A percentile compares a stretch with the other conserved stretches of the same genome.
These are phyloP conservation scores for Erucastrum elatum DNA, from an alignment of 345 rosid genomes.

Conservation along the genomic window DNA sequence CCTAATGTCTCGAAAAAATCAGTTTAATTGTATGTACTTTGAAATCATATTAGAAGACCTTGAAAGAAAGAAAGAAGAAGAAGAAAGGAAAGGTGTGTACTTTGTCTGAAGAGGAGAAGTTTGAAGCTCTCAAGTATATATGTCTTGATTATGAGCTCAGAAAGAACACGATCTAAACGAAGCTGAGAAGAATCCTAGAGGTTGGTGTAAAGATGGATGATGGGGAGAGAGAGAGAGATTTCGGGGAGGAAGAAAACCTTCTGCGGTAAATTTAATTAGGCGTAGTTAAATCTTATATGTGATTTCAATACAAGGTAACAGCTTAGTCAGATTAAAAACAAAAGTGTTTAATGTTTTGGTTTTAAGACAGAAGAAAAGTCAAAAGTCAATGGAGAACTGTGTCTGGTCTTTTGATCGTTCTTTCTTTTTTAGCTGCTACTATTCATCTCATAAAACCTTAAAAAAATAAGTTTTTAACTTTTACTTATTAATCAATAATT, in stretches of 20 bases:
- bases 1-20: not conserved
- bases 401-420: not conserved
- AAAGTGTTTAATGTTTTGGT: not conserved
- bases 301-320: conserved; percentile 12
- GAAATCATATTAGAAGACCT: not conserved
- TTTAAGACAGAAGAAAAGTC: conserved; percentile 22
- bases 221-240: not conserved
- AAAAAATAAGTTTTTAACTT: too few relatives aligned
- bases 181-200: conserved; percentile 7
- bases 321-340: not conserved
- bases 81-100: not conserved
- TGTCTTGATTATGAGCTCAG: conserved; percentile 6
- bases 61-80: not conserved
- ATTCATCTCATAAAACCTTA: not conserved
- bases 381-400: conserved; percentile 22
- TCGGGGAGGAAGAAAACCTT: not conserved
- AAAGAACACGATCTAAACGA: conserved; percentile 10
- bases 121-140: conserved; percentile 9
- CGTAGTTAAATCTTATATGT: not conserved
- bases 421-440: not conserved
- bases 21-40: too few relatives aligned
- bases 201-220: not conserved
- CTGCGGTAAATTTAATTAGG: not conserved
- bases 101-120: not conserved
- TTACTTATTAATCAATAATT: too few relatives aligned